phyloP scores from a whole-genome alignment of 148 eudicot species.

The Amaranthus palmeri region DNA sequence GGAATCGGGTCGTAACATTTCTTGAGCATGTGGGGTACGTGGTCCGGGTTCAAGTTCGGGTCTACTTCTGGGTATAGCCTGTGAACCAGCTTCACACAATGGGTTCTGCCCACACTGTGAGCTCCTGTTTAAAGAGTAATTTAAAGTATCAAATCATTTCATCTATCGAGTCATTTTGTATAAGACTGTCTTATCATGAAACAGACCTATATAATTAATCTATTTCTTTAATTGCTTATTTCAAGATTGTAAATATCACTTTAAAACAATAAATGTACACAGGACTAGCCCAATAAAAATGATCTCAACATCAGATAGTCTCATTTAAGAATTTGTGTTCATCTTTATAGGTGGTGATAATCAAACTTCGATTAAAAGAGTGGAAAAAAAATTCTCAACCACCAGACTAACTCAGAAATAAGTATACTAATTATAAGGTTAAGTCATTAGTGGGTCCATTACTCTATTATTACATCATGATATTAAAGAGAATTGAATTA shows the following conservation, averaged over 20 bases:
- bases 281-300: too few relatives aligned
- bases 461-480: background rate
- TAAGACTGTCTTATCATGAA: too few relatives aligned
- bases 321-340: background rate
- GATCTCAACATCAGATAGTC: background rate
- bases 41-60: constrained; percentile 80
- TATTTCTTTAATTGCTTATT: too few relatives aligned
- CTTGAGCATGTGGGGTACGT: constrained; percentile 91
- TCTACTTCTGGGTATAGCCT: constrained; percentile 89
- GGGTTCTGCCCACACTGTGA: constrained; percentile 97
- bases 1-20: constrained; percentile 90
- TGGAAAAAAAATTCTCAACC: too few relatives aligned
- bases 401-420: background rate
- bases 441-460: background rate
- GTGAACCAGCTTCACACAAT: constrained; percentile 88
- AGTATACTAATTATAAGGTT: background rate
- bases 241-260: too few relatives aligned
- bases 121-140: constrained; percentile 42
- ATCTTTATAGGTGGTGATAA: too few relatives aligned
- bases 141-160: background rate
- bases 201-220: too few relatives aligned
- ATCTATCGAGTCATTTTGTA: too few relatives aligned
- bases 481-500: background rate
- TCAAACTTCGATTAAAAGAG: too few relatives aligned
- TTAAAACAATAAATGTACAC: too few relatives aligned